Evolutionary conservation across 257 asterid species (phyloP).

Genomic region (Petrea volubilis): DNA sequence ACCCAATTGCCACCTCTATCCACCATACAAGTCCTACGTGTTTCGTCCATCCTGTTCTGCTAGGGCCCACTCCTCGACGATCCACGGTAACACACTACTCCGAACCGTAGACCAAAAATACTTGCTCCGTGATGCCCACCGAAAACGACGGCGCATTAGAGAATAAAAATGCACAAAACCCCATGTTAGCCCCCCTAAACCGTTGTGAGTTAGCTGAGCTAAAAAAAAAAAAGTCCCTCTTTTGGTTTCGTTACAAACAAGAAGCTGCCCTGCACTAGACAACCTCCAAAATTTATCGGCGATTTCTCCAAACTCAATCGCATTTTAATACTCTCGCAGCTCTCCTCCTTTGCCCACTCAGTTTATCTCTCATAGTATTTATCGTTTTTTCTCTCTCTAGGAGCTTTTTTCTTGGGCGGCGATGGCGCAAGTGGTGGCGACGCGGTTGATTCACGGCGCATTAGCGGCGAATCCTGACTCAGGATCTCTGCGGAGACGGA

Average conservation of each 20-base stretch:
- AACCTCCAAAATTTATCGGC: conserved; percentile 33
- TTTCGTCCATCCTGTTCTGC: not conserved
- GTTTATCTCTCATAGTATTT: not conserved
- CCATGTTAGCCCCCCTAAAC: conserved; percentile 2
- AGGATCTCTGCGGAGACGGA: conserved; percentile 49
- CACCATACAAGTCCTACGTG: not conserved
- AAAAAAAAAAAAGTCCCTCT: not conserved
- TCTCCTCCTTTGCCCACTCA: no score
- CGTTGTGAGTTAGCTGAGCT: conserved; percentile 17
- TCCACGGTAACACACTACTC: not conserved
- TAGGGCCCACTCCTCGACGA: not conserved
- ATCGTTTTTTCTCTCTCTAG: not conserved
- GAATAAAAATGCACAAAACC: not conserved
- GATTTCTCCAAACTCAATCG: conserved; percentile 35
- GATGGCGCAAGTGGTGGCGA: conserved; percentile 82
- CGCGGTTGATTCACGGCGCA: conserved; percentile 63
- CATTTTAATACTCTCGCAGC: not conserved
- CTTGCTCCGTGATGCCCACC: not conserved
- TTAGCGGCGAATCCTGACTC: conserved; percentile 44
- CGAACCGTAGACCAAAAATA: not conserved
- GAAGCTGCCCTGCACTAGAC: conserved; percentile 20
- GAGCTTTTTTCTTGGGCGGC: not conserved
- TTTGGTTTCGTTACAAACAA: conserved; percentile 55
- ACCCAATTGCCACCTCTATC: no score
- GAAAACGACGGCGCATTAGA: conserved; percentile 8